Evolutionary conservation across 2,329 filamentous ascomycete genomes (phyloP), one percentile per base, ranked within the genome.

Genomic region (Sporothrix schenckii): DNA sequence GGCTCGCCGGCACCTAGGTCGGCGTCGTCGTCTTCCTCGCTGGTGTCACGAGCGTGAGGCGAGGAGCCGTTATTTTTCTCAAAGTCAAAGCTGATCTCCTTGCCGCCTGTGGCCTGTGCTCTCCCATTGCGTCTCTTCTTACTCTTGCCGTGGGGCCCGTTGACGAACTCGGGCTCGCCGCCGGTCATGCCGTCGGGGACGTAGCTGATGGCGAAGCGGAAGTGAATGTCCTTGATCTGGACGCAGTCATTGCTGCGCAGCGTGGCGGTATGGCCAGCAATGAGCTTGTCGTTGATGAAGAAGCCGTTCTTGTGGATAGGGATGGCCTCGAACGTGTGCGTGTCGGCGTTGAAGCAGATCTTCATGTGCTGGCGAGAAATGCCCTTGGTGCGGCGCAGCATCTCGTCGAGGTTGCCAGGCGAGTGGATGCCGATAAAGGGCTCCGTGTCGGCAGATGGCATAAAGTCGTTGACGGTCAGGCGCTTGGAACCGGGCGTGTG

Each of bases 341-440:
- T 83, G 14, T 87, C 81, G 72, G 86, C 83, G 75, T 91, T 91
- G 80, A 89, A 94, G 61, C 86, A 82, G 74, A 94, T 92, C 75
- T 88, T 89, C 65, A 92, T 82, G 77, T 94, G 92, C 74, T 90
- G 83, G 72, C 91, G 84, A 3, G 91, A 94, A 69, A 94, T 93
- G 66, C 86, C 87, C 76, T 91, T 91, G 66, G 91, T 92, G 73
- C 86, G 87, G 72, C 79, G 83, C 2, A 87, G 86, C 72, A 88
- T 87, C 65, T 87, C 83, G 5, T 86, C 86, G 5, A 72, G 53
- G 44, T 53, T 67, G 1, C 86, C 86, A 0, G 88, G 88, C 3
- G 91, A 91, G 77, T 93, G 91, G 58, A 94, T 92, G 47, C 88
- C 87, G 65, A 93, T 84, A 71, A 92, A 85, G 3, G 89, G 88